Evolutionary conservation across 441 rosid genomes (phyloP), one percentile per base, ranked within the genome.

Genomic region (Gossypium schwendimanii): DNA sequence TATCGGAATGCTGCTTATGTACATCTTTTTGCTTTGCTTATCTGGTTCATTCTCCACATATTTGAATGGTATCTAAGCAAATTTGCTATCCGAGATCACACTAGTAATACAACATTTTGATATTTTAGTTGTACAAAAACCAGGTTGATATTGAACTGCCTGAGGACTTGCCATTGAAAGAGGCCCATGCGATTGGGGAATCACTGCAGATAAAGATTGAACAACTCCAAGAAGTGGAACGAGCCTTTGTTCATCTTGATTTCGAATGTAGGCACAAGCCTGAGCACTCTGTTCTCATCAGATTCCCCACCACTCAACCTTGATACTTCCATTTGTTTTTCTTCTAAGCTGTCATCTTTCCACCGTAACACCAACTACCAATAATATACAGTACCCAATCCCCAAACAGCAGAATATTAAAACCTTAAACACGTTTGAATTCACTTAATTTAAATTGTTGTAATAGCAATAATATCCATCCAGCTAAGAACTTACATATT

Each of bases 61-160:
- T 28, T 28, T 28, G 33, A 28, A 28, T 28, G 33, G 33, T 28
- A 28, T 61, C 45, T 33, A n/a, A 60, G 64, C 31, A n/a, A 28
- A 28, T 3, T 36, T n/a, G 9, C 23, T 17, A 15, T 11, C n/a
- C 14, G 6, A 47, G 6, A 3, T 47, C 4, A 47, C 52, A 47
- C 52, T n/a, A 14, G 52, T 47, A 47, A 47, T n/a, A 14, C 3
- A 47, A 2, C 3, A 11, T 11, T 47, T 4, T 11, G 4, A 47
- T 47, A 4, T 11, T 11, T 47, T 47, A 47, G 52, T 47, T 47
- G 52, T 47, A 11, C 52, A 47, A 47, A 3, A 11, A 28, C 52
- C 15, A 92, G 96, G 96, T 90, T 75, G 93, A 90, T 77, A 88
- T 92, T 57, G 93, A 90, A 74, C 86, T 92, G 0, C 96, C 98